Base-by-base conservation (phyloP, 2,329 filamentous ascomycete genomes). In the Colletotrichum musae region DNA sequence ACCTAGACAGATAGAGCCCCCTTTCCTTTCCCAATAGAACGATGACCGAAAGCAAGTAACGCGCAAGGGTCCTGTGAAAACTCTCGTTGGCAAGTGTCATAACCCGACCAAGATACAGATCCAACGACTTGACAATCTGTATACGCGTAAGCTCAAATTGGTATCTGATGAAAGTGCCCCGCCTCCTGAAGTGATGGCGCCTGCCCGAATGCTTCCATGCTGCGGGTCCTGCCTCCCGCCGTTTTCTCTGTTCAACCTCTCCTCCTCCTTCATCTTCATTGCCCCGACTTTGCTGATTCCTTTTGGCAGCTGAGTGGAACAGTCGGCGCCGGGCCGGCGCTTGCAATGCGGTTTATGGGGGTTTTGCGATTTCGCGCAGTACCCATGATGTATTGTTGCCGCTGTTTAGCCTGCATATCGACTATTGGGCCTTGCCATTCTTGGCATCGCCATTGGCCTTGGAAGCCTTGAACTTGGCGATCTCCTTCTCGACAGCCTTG, bases 401-500 rank as follows among this genome's bases (percentile, higher is more conserved):
- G 32, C 36, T 24, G 62, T 51, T 36, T 67, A 18, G 62, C 39
- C 28, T 24, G 39, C 56, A 24, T 43, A 9, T 21, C 45, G 45
- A 56, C 81, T 77, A 87, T 75, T 89, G 81, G 45, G 84, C 81
- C 78, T 90, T 90, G 72, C 81, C 85, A 58, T 83, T 83, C 76
- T 85, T 85, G 47, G 71, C 74, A 5, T 74, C 75, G 10, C 64
- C 68, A 41, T 83, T 82, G 59, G 83, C 83, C 75, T 91, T 90
- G 70, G 84, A 82, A 43, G 86, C 83, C 75, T 84, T 90, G 78
- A 94, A 91, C 80, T 94, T 96, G 74, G 89, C 86, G 72, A 98
- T 87, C 78, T 97, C 94, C 74, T 89, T 85, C 77, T 91, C 82
- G 4, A 98, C 93, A 45, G 88, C 90, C 78, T 91, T 90, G 71